Evolutionary conservation across 495 filamentous ascomycete species (phyloP).

Genomic region (Hypoxylon perforatum): DNA sequence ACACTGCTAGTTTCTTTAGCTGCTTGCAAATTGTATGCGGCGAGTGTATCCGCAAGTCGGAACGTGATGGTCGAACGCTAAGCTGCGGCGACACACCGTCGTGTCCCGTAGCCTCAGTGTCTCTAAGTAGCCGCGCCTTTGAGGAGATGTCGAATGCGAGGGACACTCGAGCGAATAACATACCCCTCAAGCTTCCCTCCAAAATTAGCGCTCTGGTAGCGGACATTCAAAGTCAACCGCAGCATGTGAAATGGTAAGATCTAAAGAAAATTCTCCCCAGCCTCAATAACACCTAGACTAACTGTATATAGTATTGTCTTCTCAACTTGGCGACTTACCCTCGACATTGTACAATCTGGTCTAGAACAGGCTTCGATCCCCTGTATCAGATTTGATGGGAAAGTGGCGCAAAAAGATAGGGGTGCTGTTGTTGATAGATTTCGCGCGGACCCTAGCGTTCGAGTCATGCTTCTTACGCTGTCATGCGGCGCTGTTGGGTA

Average conservation of each 20-base stretch:
- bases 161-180: background rate
- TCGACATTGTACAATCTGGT: slow-evolving; percentile 52
- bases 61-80: background rate
- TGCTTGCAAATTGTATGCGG: background rate
- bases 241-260: slow-evolving; percentile 44
- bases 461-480: slow-evolving; percentile 52
- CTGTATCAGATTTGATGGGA: background rate
- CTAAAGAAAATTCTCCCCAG: background rate
- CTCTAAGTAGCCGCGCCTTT: background rate
- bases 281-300: background rate
- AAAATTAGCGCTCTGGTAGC: slow-evolving; percentile 3
- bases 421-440: slow-evolving; percentile 49
- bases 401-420: background rate
- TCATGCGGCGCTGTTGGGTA: slow-evolving; percentile 57
- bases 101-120: background rate
- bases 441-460: slow-evolving; percentile 39
- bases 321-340: slow-evolving; percentile 57
- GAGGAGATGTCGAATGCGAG: background rate
- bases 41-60: background rate
- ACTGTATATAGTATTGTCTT: slow-evolving; percentile 53
- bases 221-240: slow-evolving; percentile 3
- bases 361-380: slow-evolving; percentile 40
- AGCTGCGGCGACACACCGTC: background rate
- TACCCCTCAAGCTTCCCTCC: background rate
- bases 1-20: background rate